Base-by-base conservation (phyloP, 129 eudicot genomes). In the Flaveria robusta region DNA sequence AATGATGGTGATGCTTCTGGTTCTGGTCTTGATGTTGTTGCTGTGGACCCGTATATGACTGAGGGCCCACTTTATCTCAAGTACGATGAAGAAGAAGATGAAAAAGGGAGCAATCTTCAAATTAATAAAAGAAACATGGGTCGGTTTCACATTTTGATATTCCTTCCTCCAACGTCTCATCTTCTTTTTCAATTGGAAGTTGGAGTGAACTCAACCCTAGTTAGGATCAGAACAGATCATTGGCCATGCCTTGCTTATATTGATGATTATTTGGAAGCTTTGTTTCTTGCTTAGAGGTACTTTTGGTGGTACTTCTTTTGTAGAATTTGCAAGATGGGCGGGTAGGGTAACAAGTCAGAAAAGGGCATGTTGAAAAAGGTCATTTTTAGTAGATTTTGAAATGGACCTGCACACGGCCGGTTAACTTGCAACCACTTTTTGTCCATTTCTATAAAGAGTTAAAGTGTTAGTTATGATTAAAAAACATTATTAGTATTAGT, bases 201-300 rank as follows among this genome's bases (percentile, higher is more conserved):
- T 12, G 83, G 87, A 19, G 92, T 83, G 68, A 72, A 74, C 72
- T 87, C 98, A 15, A 94, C 97, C 11, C 83, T 94, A 12, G 97
- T 91, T 66, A 89, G 96, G 76, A 87, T 94, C 59, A 76, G 97
- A 83, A 94, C 98, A 15, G 98, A 94, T 87, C 96, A 91, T 81
- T 94, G 98, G 98, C 98, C 98, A 9, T 94, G 97, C 80, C 88
- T 94, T 74, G 98, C 98, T 39, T 94, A 94, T 75, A 85, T 94
- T 77, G 98, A 94, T 75, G 98, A 94, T 51, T 89, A 85, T 82
- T 78, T 94, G 82, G 98, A 94, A 87, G 96, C 97, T 82, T 77
- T 94, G 65, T 86, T 94, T 81, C 78, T 71, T 62, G 77, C 56
- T 79, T 72, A 77, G 71, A 75, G 77, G 71, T 81, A 79, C 16